phyloP scores from a whole-genome alignment of 106 monocot species.

The Cymbidium sinense region DNA sequence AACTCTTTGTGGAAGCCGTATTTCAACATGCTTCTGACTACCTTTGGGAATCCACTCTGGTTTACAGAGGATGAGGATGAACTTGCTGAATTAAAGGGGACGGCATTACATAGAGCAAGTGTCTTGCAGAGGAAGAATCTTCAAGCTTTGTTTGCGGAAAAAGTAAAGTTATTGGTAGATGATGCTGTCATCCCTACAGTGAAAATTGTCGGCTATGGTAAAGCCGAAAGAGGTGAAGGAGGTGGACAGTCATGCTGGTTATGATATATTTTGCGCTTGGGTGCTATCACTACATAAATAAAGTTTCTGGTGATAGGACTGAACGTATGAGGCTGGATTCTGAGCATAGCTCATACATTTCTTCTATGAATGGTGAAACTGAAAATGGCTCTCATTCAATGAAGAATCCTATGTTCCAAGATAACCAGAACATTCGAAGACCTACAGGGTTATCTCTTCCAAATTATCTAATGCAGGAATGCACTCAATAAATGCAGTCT shows the following conservation, averaged over 20 bases:
- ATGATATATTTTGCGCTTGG: constrained; percentile 93
- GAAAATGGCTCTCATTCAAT: constrained; percentile 11
- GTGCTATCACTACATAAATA: constrained; percentile 47
- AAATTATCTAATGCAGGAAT: constrained; percentile 73
- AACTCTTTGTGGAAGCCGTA: constrained; percentile 94
- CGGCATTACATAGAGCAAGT: constrained; percentile 71
- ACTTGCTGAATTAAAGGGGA: constrained; percentile 80
- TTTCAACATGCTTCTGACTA: constrained; percentile 78
- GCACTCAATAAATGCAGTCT: constrained; percentile 72
- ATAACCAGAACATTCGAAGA: constrained; percentile 17
- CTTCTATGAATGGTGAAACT: constrained; percentile 23
- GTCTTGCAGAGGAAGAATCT: too few species aligned
- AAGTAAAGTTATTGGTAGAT: too few species aligned
- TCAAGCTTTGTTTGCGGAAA: too few species aligned
- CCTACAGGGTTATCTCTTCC: constrained; percentile 71
- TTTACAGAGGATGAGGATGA: constrained; percentile 80
- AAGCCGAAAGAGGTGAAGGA: too few species aligned
- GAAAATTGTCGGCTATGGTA: too few species aligned
- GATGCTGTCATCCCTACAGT: too few species aligned
- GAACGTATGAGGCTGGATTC: constrained; percentile 26
- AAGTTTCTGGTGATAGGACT: constrained; percentile 16
- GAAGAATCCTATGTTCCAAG: constrained; percentile 13
- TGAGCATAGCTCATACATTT: constrained; percentile 32
- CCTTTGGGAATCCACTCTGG: constrained; percentile 84
- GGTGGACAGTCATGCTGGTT: constrained; percentile 91